Evolutionary conservation across 2,329 filamentous ascomycete genomes (phyloP).

Genomic region (Claviceps sp.): DNA sequence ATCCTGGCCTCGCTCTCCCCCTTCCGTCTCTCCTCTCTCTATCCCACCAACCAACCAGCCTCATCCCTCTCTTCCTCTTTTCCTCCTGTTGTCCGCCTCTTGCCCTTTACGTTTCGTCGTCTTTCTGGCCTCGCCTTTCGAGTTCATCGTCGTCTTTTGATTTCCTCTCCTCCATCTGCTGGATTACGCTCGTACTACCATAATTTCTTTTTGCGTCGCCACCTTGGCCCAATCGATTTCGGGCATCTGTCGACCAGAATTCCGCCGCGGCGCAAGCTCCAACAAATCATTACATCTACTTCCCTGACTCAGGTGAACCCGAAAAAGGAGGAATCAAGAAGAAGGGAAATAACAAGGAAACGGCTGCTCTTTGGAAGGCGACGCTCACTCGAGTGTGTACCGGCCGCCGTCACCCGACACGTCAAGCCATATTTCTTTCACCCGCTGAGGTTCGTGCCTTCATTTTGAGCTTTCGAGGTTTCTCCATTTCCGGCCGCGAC

Average conservation of each 20-base stretch:
- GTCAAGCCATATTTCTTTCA: not conserved
- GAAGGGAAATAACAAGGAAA: not conserved
- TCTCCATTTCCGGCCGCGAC: constrained; percentile 14
- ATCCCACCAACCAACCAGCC: too few relatives aligned
- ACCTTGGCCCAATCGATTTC: constrained; percentile 4
- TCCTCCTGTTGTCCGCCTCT: constrained; percentile 10
- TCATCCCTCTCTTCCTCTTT: constrained; percentile 1
- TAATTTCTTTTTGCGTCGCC: constrained; percentile 1
- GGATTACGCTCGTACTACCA: not conserved
- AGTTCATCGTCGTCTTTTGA: constrained; percentile 11
- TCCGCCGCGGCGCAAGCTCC: not conserved
- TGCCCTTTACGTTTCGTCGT: constrained; percentile 2
- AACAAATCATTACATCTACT: not conserved
- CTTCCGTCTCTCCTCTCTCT: constrained; percentile 7
- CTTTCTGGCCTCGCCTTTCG: constrained; percentile 11
- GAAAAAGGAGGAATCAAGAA: not conserved
- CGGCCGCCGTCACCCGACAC: not conserved
- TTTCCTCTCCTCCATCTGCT: constrained; percentile 2
- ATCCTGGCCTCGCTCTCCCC: constrained; percentile 9
- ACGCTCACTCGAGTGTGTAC: not conserved
- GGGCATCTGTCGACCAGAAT: not conserved
- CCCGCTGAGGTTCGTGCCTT: constrained; percentile 2
- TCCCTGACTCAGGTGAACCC: not conserved
- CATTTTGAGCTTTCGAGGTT: constrained; percentile 21
- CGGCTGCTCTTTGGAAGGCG: constrained; percentile 3